Percentiles rank a stretch among this genome's conserved stretches.
phyloP scores from a whole-genome alignment of 345 rosid species.

The Alliaria petiolata region DNA sequence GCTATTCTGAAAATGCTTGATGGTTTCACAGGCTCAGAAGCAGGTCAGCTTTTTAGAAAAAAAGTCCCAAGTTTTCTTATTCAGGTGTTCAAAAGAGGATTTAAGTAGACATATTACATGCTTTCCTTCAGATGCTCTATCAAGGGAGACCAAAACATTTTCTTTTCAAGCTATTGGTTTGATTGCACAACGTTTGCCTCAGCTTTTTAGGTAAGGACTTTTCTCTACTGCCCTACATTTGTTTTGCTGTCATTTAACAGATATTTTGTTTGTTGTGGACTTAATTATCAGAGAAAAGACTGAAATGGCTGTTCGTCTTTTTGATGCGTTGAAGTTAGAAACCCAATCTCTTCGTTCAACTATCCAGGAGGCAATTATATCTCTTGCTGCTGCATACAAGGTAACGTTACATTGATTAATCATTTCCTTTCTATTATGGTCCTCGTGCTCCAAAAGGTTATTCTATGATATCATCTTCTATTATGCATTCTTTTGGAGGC shows the following conservation, averaged over 20 bases:
- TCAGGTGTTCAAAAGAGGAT: not conserved
- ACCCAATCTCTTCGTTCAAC: conserved; percentile 62
- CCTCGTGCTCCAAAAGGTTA: not conserved
- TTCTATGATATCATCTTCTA: not conserved
- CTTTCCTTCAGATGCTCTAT: conserved; percentile 52
- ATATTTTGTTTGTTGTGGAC: conserved; percentile 2
- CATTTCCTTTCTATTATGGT: not conserved
- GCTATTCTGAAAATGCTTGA: conserved; percentile 89
- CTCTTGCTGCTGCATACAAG: conserved; percentile 87
- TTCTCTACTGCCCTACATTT: conserved; percentile 14
- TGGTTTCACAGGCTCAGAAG: conserved; percentile 56
- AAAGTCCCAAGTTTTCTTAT: not conserved
- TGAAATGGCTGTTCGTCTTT: conserved; percentile 89
- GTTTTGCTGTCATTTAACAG: conserved; percentile 17
- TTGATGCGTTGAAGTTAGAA: conserved; percentile 79
- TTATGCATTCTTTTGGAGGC: not conserved
- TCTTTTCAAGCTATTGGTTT: conserved; percentile 93
- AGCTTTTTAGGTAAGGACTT: conserved; percentile 74
- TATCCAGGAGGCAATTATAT: conserved; percentile 78
- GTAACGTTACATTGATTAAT: conserved; percentile 31
- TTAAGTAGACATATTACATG: conserved; percentile 2
- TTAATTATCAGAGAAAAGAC: conserved; percentile 63
- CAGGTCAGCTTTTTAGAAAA: conserved; percentile 48
- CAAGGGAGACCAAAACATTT: conserved; percentile 72
- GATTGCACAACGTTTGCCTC: conserved; percentile 84